A percentile compares a stretch with the other conserved stretches of the same genome.
Evolutionary conservation across 805 yeast genomes (phyloP).

Genomic region (Yarrowia sp.): DNA sequence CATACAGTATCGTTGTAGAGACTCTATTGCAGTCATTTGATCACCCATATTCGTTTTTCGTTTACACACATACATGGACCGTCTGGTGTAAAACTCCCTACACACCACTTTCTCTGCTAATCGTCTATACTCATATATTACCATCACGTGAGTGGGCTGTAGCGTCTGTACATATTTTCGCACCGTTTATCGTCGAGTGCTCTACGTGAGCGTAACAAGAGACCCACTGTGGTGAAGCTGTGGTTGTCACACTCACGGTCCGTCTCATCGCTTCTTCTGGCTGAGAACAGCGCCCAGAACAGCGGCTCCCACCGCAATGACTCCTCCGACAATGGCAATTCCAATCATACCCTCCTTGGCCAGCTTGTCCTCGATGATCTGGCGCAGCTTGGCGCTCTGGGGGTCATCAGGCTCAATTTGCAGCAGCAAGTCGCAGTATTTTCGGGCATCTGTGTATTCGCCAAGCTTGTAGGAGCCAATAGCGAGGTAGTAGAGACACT

Average conservation of each 20-base stretch:
- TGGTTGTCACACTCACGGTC: constrained; percentile 9
- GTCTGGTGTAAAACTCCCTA: background rate
- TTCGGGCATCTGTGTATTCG: constrained; percentile 82
- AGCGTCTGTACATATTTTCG: constrained; percentile 20
- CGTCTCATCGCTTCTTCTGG: constrained; percentile 40
- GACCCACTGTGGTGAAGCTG: constrained; percentile 6
- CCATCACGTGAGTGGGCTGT: constrained; percentile 19
- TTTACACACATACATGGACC: too few relatives aligned
- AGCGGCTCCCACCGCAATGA: constrained; percentile 83
- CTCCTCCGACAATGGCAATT: constrained; percentile 84
- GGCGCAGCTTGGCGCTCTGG: constrained; percentile 75
- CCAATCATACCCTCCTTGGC: constrained; percentile 90
- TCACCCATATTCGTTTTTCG: too few relatives aligned
- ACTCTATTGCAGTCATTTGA: too few relatives aligned
- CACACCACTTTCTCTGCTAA: background rate
- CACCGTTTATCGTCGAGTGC: background rate
- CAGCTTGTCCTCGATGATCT: constrained; percentile 81
- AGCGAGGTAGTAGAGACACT: constrained; percentile 84
- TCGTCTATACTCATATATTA: constrained; percentile 9
- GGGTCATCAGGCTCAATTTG: constrained; percentile 82
- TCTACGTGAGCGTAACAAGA: constrained; percentile 17
- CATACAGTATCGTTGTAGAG: too few relatives aligned
- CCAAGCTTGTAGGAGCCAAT: constrained; percentile 89
- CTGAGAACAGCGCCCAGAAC: constrained; percentile 51
- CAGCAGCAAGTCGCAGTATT: constrained; percentile 80